Conservation (phyloP, 2,329 filamentous ascomycete genomes). For the Raffaelea albimanens region DNA sequence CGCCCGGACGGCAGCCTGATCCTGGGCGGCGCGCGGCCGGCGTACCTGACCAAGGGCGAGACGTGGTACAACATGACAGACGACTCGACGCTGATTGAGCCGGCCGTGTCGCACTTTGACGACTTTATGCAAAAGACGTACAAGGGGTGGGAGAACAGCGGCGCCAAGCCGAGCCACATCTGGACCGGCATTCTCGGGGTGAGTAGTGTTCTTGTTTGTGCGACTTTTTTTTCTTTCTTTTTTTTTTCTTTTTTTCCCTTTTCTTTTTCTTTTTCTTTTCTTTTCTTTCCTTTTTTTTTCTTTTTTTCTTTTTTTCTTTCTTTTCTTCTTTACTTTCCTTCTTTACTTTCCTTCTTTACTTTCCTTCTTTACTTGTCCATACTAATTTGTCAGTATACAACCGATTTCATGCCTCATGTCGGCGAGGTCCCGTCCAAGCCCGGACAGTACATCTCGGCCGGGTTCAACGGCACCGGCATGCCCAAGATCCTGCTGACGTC, state of each 20-base stretch:
- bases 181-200: conserved; percentile 34
- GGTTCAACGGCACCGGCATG: neutral
- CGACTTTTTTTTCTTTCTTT: neutral
- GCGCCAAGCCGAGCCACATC: conserved; percentile 21
- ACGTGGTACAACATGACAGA: conserved; percentile 37
- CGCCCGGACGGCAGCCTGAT: conserved; percentile 33
- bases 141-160: conserved; percentile 35
- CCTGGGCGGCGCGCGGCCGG: conserved; percentile 22
- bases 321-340: no score
- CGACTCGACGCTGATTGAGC: conserved; percentile 33
- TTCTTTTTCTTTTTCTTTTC: neutral
- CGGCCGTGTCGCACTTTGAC: conserved; percentile 33
- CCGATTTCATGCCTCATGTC: neutral
- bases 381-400: conserved; percentile 5
- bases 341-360: no score
- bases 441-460: neutral
- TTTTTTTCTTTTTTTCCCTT: neutral
- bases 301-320: no score
- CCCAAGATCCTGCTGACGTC: neutral
- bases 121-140: conserved; percentile 39
- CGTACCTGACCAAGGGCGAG: conserved; percentile 21
- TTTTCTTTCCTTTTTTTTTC: no score
- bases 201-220: no score
- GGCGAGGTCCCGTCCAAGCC: neutral
- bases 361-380: no score